Base-by-base conservation (phyloP, 345 rosid species). In the Chamaenerion angustifolium region DNA sequence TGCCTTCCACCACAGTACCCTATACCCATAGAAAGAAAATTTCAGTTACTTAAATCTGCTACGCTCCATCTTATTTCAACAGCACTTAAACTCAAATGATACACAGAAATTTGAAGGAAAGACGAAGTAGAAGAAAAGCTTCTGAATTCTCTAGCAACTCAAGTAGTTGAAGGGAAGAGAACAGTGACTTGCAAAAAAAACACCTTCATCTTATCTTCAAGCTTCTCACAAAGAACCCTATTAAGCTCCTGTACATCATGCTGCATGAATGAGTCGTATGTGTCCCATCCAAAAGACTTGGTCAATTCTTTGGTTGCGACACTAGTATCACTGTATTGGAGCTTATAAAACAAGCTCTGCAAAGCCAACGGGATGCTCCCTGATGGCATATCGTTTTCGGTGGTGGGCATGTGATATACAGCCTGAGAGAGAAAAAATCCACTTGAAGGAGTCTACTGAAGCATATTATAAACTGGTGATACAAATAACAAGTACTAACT, bases 1-100 rank as follows among this genome's bases (percentile, higher is more conserved):
- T 77, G 48, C 82, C 82, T 71, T 77, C 82, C 56, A 77, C 82
- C 43, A 77, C 82, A 44, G 82, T 77, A 42, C 79, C 79, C 82
- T 77, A 55, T 27, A 49, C 48, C 11, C 35, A 18, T 14, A 11
- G 14, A 41, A 14, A 52, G 41, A 16, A 52, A 21, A 8, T 40
- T 10, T 10, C 6, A n/a, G 42, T 50, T 21, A 21, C 25, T 21
- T 50, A 5, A 31, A 50, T 15, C 35, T 1, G 42, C 16, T 6
- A 40, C 12, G 41, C 27, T 16, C 19, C 25, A 42, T 5, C 35
- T 27, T 6, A 25, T 42, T 46, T 11, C 40, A 9, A 21, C 13
- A 12, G 43, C 13, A 31, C 31, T 27, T 13, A 53, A 54, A 23
- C 31, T 31, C 37, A 31, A 31, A 31, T 31, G 37, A 31, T 31